phyloP scores from a whole-genome alignment of 768 basidiomycete species.

The Lactarius hatsudake region DNA sequence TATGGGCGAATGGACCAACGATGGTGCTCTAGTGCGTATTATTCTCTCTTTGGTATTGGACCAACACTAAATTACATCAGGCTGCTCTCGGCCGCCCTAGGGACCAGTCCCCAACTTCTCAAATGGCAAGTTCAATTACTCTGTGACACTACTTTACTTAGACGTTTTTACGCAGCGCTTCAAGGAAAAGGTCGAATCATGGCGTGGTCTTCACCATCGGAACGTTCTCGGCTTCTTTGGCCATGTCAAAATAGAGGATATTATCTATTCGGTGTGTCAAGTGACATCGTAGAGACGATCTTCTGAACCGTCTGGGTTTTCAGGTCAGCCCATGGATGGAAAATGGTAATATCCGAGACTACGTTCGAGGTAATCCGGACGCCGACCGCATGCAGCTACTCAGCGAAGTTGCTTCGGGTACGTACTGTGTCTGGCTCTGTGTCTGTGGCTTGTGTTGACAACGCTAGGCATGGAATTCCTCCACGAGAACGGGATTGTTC shows the following conservation, averaged over 20 bases:
- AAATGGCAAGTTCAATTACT: slow-evolving; percentile 7
- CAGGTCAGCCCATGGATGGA: slow-evolving; percentile 49
- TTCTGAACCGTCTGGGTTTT: neutral
- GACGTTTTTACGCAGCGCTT: slow-evolving; percentile 36
- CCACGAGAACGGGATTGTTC: slow-evolving; percentile 25
- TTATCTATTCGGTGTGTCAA: slow-evolving; percentile 20
- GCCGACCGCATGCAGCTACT: slow-evolving; percentile 41
- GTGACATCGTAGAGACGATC: neutral
- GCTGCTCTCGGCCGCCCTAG: slow-evolving; percentile 14
- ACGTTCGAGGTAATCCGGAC: slow-evolving; percentile 35
- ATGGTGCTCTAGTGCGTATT: slow-evolving; percentile 38
- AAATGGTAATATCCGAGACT: slow-evolving; percentile 40
- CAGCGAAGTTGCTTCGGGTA: slow-evolving; percentile 40
- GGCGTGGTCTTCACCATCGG: slow-evolving; percentile 42
- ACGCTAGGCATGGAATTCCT: slow-evolving; percentile 16
- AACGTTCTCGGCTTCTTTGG: slow-evolving; percentile 42
- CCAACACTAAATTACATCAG: slow-evolving; percentile 7
- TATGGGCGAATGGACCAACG: slow-evolving; percentile 42
- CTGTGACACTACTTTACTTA: neutral
- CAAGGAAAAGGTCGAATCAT: slow-evolving; percentile 42
- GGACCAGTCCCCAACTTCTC: slow-evolving; percentile 14
- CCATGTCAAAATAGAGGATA: slow-evolving; percentile 35
- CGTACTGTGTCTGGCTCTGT: slow-evolving; percentile 9
- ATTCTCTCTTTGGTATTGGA: neutral
- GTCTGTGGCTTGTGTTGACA: slow-evolving; percentile 17